phyloP scores from a whole-genome alignment of 2,329 filamentous ascomycete species.

The Trichothecium sympodiale region DNA sequence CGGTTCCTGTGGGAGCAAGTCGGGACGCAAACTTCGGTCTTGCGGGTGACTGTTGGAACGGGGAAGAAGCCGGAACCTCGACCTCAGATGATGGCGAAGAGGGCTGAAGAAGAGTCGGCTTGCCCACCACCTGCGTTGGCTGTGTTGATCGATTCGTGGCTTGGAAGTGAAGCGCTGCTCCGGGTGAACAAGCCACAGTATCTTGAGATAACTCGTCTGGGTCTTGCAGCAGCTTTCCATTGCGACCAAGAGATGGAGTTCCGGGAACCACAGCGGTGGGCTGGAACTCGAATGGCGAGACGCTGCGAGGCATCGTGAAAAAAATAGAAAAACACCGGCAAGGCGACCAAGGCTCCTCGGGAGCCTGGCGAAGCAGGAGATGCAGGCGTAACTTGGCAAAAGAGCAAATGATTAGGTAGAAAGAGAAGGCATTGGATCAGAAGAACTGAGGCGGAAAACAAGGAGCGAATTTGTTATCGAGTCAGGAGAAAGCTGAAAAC shows the following conservation, averaged over 20 bases:
- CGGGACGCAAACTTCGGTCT: conserved; percentile 33
- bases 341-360: neutral
- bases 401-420: too few species aligned
- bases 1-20: conserved; percentile 68
- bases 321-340: conserved; percentile 3
- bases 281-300: conserved; percentile 20
- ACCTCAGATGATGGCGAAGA: conserved; percentile 40
- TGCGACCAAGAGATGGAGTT: conserved; percentile 14
- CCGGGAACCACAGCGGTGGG: conserved; percentile 16
- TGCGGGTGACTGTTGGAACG: conserved; percentile 37
- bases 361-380: too few species aligned
- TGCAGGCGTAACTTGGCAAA: too few species aligned
- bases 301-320: conserved; percentile 15
- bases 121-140: conserved; percentile 34
- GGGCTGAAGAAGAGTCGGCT: conserved; percentile 23
- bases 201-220: conserved; percentile 33
- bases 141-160: conserved; percentile 22
- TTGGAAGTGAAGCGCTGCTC: conserved; percentile 19
- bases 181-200: conserved; percentile 34
- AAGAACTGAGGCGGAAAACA: too few species aligned
- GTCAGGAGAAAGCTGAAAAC: too few species aligned
- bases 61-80: conserved; percentile 86
- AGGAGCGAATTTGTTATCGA: too few species aligned
- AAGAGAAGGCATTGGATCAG: too few species aligned
- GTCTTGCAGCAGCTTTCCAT: conserved; percentile 17